Evolutionary conservation across 2,329 filamentous ascomycete genomes (phyloP).

Genomic region (Zasmidium angulare): DNA sequence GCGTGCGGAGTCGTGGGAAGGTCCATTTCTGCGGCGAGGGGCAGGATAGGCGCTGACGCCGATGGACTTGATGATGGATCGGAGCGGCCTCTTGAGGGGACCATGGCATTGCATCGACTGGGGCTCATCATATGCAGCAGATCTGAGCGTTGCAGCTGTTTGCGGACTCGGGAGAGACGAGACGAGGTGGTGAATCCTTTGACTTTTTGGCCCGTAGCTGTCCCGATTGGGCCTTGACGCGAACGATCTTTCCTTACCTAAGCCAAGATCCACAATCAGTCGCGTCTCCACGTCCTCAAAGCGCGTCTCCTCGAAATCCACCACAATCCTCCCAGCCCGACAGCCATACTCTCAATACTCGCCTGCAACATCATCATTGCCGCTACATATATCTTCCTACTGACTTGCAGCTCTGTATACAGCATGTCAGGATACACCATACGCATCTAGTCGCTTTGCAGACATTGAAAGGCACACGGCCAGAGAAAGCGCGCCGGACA

Average conservation of each 20-base stretch:
- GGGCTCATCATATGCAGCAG: conserved; percentile 7
- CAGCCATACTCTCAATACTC: background rate
- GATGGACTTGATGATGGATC: conserved; percentile 23
- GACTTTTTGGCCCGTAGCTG: too few relatives aligned
- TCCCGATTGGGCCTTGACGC: too few relatives aligned
- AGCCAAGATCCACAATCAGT: too few relatives aligned
- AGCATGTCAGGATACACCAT: background rate
- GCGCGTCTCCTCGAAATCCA: background rate
- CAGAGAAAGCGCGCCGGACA: background rate
- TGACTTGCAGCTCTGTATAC: background rate
- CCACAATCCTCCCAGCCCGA: background rate
- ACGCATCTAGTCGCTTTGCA: too few relatives aligned
- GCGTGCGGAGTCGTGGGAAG: background rate
- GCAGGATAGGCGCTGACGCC: conserved; percentile 2
- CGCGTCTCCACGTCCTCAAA: background rate
- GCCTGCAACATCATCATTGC: background rate
- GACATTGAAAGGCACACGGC: background rate
- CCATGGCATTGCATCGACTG: conserved; percentile 24
- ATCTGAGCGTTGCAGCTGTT: background rate
- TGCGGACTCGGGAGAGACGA: background rate
- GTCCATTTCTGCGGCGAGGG: background rate
- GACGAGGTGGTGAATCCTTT: background rate
- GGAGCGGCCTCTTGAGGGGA: conserved; percentile 21
- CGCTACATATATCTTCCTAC: background rate
- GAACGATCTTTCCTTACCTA: too few relatives aligned